Percentiles rank a stretch among this genome's conserved stretches.
Evolutionary conservation across 805 yeast species (phyloP).

Genomic region (Candida silvatica): DNA sequence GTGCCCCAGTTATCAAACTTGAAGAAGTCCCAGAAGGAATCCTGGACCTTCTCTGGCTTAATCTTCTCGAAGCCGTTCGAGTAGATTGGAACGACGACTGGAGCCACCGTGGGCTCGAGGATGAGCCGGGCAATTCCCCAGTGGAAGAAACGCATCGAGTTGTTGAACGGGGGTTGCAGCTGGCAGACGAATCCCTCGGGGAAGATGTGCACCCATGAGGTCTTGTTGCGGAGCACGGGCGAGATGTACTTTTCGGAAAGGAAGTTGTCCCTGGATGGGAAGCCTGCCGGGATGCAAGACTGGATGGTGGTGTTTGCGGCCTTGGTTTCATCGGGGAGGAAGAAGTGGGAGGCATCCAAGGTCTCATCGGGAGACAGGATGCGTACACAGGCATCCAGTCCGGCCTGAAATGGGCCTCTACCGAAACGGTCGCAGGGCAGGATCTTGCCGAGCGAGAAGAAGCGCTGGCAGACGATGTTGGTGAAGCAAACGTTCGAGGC

Average conservation of each 20-base stretch:
- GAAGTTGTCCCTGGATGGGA: constrained; percentile 3
- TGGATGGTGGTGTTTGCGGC: neutral
- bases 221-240: constrained; percentile 53
- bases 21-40: constrained; percentile 33
- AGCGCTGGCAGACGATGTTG: constrained; percentile 37
- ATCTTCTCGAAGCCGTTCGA: constrained; percentile 80
- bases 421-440: constrained; percentile 84
- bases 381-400: constrained; percentile 79
- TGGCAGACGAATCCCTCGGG: constrained; percentile 96
- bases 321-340: constrained; percentile 5
- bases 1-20: constrained; percentile 57
- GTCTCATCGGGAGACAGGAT: constrained; percentile 74
- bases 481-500: constrained; percentile 88
- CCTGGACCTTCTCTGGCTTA: constrained; percentile 67
- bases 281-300: neutral
- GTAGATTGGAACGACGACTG: constrained; percentile 82
- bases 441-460: constrained; percentile 86
- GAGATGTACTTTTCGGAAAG: constrained; percentile 30
- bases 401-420: constrained; percentile 85
- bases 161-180: constrained; percentile 63
- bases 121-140: constrained; percentile 91
- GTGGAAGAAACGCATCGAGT: constrained; percentile 89
- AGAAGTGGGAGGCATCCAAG: constrained; percentile 33
- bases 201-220: constrained; percentile 89
- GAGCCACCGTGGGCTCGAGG: constrained; percentile 74